Evolutionary conservation across 176 grass and related monocot species (phyloP).

Genomic region (Carex littledalei): DNA sequence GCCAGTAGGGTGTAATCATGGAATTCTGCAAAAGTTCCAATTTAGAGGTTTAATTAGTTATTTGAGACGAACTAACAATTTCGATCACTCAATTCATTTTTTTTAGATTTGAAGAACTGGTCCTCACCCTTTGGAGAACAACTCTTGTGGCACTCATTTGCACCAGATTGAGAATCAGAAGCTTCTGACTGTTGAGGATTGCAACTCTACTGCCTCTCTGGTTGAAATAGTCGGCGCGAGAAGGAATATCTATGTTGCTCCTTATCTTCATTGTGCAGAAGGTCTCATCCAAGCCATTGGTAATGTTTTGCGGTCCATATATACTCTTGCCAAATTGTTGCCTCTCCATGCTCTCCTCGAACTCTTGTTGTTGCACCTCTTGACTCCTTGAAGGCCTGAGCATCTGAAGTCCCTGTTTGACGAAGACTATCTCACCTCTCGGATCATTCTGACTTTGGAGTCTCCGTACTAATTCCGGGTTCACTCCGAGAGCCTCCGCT

Average conservation of each 20-base stretch:
- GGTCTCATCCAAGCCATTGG: conserved; percentile 33
- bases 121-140: conserved; percentile 32
- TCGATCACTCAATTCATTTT: neutral
- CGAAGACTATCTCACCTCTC: conserved; percentile 30
- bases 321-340: neutral
- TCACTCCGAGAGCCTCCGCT: conserved; percentile 14
- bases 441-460: conserved; percentile 29
- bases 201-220: conserved; percentile 32
- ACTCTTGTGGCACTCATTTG: conserved; percentile 39
- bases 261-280: conserved; percentile 33
- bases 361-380: conserved; percentile 16
- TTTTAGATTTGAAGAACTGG: neutral
- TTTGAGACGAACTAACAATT: neutral
- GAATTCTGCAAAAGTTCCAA: conserved; percentile 14
- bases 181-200: conserved; percentile 34
- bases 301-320: neutral
- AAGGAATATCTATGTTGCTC: conserved; percentile 29
- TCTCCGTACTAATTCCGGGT: neutral
- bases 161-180: conserved; percentile 28
- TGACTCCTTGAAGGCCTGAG: neutral
- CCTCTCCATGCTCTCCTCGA: conserved; percentile 10
- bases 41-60: neutral
- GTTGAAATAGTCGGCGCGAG: conserved; percentile 30
- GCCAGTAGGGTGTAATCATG: conserved; percentile 31
- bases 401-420: conserved; percentile 25